A percentile compares a stretch with the other conserved stretches of the same genome.
phyloP scores from a whole-genome alignment of 106 monocot genomes.

The Dactylorhiza incarnata region DNA sequence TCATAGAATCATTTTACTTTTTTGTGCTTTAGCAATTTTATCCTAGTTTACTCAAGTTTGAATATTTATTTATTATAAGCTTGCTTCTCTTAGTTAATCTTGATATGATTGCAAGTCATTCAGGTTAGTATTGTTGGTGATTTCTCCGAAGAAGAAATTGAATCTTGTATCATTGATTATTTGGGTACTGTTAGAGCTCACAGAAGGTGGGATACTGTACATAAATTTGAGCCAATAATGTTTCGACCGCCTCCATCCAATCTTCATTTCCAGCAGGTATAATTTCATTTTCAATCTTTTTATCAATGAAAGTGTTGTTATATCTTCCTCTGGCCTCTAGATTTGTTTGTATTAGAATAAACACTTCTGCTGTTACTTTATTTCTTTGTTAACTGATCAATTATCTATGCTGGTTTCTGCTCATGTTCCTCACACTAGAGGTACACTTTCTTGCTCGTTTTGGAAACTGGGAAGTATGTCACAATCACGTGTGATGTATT shows the following conservation, averaged over 20 bases:
- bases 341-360: background rate
- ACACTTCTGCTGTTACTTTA: background rate
- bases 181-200: constrained; percentile 60
- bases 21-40: background rate
- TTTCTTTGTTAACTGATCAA: background rate
- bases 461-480: background rate
- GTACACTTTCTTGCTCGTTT: background rate
- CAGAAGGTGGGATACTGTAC: constrained; percentile 9
- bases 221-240: constrained; percentile 36
- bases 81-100: background rate
- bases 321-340: background rate
- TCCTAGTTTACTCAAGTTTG: background rate
- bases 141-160: constrained; percentile 81
- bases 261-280: constrained; percentile 88
- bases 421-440: background rate
- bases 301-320: background rate
- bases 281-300: background rate
- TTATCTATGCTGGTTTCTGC: background rate
- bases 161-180: constrained; percentile 95
- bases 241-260: constrained; percentile 69
- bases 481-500: background rate
- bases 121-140: constrained; percentile 97
- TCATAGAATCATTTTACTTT: background rate
- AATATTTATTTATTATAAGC: constrained; percentile 7
- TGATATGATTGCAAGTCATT: constrained; percentile 8